A percentile compares a stretch with the other conserved stretches of the same genome.
These are phyloP conservation scores for Leptographium galeiforme DNA, from an alignment of 2,329 filamentous ascomycete genomes.

Conservation along the genomic window DNA sequence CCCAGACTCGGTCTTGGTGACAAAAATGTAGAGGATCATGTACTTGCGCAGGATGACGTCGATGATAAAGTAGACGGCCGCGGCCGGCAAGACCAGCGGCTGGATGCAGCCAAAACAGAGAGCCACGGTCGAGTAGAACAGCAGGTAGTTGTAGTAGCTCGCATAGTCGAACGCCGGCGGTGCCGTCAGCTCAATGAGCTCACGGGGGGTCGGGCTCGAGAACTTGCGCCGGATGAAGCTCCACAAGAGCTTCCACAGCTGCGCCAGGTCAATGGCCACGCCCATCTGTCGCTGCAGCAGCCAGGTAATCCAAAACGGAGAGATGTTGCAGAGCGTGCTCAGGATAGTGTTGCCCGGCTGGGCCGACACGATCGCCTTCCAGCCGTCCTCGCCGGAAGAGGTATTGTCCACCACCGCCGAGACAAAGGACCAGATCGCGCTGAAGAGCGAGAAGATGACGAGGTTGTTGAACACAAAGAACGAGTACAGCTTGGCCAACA, in stretches of 20 bases:
- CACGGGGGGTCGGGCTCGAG: conserved; percentile 73
- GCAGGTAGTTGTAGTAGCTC: conserved; percentile 94
- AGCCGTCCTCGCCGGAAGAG: conserved; percentile 43
- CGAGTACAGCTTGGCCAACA: conserved; percentile 76
- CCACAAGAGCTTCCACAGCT: conserved; percentile 72
- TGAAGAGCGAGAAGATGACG: conserved; percentile 86
- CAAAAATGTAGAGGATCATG: conserved; percentile 81
- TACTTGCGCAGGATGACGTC: conserved; percentile 94
- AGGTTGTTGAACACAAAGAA: conserved; percentile 99
- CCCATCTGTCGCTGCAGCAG: conserved; percentile 85
- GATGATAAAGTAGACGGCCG: conserved; percentile 76
- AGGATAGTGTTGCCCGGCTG: conserved; percentile 54
- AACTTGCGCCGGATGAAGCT: conserved; percentile 78
- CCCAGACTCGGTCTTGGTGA: conserved; percentile 93
- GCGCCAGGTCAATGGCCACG: conserved; percentile 84
- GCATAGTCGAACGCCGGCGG: conserved; percentile 91
- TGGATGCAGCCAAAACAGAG: conserved; percentile 76
- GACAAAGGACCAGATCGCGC: conserved; percentile 64
- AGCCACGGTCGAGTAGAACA: conserved; percentile 85
- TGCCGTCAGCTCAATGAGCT: conserved; percentile 84
- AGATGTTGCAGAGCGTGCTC: conserved; percentile 59
- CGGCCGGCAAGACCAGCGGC: conserved; percentile 73
- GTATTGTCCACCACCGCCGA: conserved; percentile 48
- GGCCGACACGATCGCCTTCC: conserved; percentile 53
- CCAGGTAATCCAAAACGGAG: conserved; percentile 90